These are phyloP conservation scores for Coccomyxa sp. DNA, from an alignment of 139 green algal genomes.

Conservation along the genomic window DNA sequence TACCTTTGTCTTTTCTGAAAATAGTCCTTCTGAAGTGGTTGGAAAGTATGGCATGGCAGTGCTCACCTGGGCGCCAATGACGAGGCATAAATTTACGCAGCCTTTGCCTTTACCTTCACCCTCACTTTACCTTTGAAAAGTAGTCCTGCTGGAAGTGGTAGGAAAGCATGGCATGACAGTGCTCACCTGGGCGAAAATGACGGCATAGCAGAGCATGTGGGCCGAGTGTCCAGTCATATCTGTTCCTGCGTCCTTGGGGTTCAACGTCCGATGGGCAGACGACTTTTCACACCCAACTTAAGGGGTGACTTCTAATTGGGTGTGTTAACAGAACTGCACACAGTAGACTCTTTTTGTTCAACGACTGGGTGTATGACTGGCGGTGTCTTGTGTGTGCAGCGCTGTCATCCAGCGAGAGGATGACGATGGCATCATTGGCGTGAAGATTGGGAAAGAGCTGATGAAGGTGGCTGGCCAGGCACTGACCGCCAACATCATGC, in stretches of 20 bases:
- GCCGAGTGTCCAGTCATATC: not conserved
- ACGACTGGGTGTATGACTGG: not conserved
- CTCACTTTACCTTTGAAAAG: not conserved
- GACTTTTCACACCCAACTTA: not conserved
- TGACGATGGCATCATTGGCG: slow-evolving; percentile 17
- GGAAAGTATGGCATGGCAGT: not conserved
- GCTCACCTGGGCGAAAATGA: not conserved
- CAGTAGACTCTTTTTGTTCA: not conserved
- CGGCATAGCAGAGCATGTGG: not conserved
- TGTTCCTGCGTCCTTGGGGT: too few species aligned
- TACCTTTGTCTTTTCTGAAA: not conserved
- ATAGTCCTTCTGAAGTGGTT: not conserved
- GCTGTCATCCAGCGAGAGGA: slow-evolving; percentile 30
- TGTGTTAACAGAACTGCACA: not conserved
- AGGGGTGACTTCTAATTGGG: not conserved
- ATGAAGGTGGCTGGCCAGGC: slow-evolving; percentile 19
- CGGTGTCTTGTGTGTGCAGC: slow-evolving; percentile 1
- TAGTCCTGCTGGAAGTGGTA: not conserved
- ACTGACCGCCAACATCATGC: slow-evolving; percentile 28
- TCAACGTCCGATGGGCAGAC: too few species aligned
- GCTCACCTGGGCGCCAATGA: not conserved
- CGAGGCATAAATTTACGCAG: not conserved
- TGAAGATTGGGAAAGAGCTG: slow-evolving; percentile 29
- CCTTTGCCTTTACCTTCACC: not conserved
- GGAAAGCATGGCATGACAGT: not conserved